These are phyloP conservation scores for Xylaria curta DNA, from an alignment of 495 filamentous ascomycete genomes.

Conservation along the genomic window DNA sequence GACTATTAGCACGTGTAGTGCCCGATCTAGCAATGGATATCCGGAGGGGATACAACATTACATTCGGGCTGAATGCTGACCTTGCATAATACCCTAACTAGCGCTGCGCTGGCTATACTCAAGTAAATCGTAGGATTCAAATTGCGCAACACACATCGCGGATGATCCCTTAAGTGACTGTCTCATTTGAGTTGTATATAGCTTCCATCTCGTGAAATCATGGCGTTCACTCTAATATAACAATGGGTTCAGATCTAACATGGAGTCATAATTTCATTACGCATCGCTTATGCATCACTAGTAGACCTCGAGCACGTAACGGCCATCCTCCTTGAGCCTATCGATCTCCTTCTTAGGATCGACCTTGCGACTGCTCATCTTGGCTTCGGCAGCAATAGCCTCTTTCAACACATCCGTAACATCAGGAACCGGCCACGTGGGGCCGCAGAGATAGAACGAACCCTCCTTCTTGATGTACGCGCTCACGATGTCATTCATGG, in stretches of 20 bases:
- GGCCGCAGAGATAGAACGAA: constrained; percentile 94
- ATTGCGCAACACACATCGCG: not conserved
- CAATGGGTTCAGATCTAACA: constrained; percentile 7
- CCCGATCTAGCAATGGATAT: constrained; percentile 17
- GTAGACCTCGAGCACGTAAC: constrained; percentile 97
- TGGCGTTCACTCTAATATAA: not conserved
- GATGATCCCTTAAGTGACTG: not conserved
- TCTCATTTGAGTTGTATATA: constrained; percentile 19
- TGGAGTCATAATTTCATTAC: constrained; percentile 17
- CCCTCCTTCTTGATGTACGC: constrained; percentile 90
- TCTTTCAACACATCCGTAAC: constrained; percentile 93
- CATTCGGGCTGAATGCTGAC: constrained; percentile 18
- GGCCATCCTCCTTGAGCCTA: constrained; percentile 87
- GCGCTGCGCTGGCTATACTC: not conserved
- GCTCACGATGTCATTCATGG: constrained; percentile 80
- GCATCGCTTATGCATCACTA: constrained; percentile 49
- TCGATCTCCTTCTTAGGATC: constrained; percentile 94
- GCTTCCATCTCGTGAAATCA: not conserved
- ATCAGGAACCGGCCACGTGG: constrained; percentile 99
- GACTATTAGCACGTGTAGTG: constrained; percentile 19
- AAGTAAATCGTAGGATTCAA: not conserved
- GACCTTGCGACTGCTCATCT: constrained; percentile 73
- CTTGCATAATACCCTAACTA: constrained; percentile 13
- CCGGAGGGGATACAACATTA: constrained; percentile 1
- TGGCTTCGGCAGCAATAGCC: constrained; percentile 82